Evolutionary conservation across 192 early-diverging fungal species (phyloP), one percentile per base, ranked within the genome.

Genomic region (Allomyces macrogynus): DNA sequence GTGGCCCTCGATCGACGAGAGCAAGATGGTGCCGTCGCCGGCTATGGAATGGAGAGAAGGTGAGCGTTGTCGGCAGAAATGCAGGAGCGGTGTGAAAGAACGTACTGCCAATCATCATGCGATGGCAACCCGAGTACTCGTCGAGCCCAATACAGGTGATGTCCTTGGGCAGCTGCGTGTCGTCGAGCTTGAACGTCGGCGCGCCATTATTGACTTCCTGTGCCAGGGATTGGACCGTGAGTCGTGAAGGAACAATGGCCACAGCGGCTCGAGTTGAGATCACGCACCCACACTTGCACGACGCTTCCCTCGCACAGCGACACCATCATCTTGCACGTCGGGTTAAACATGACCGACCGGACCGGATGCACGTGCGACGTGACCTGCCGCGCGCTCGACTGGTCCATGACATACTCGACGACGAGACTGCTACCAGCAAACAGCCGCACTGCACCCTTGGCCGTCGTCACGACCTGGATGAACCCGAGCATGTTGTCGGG

Each of bases 141-240:
- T 83, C 81, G 65, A 81, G 79, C 22, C 74, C 63, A 64, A 78
- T 71, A 1, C 79, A 78, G 0, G 79, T 83, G 22, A 81, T 75
- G 63, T 81, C 79, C 32, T 69, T 61, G 40, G 72, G 75, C 26
- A 67, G 75, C 66, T 80, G 78, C 9, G 71, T 67, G 9, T 78
- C 70, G 0, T 71, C 63, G 65, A 78, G 80, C 32, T 69, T 64
- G 68, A 80, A 82, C 10, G 70, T 74, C 62, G 75, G 78, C 24
- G 69, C 65, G 1, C 80, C 80, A 22, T 66, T 76, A 22, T 62
- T 63, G 0, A 69, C 68, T 63, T 80, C 76, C 75, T 79, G 63
- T 9, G 8, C 0, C 0, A 0, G 7, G 7, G 4, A 8, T 7
- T 8, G 0, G 7, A 40, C 4, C 32, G 7, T 40, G 32, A 40